Percentiles rank a stretch among this genome's conserved stretches.
Conservation (phyloP, 164 flowering plant genomes). For the Annona cherimola region DNA sequence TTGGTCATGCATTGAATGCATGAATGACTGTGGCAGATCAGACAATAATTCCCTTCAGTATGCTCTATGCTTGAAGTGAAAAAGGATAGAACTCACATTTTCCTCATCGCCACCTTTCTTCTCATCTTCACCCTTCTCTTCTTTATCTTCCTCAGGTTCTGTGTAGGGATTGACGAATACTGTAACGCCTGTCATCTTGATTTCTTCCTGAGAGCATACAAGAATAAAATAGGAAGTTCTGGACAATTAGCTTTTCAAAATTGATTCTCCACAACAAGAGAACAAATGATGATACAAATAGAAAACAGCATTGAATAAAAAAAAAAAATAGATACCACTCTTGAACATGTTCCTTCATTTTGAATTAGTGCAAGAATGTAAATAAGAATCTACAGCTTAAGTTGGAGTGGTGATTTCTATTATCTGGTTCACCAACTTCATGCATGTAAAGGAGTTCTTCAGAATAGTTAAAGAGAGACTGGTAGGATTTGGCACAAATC, state of each 20-base stretch:
- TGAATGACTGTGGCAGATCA: no score
- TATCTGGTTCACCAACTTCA: no score
- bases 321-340: no score
- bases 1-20: neutral
- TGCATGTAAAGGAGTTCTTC: no score
- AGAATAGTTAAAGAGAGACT: no score
- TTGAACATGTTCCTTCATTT: no score
- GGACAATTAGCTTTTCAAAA: neutral
- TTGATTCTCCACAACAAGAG: neutral
- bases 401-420: no score
- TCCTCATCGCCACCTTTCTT: constrained; percentile 49
- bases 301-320: no score
- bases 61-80: neutral
- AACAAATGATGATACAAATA: neutral
- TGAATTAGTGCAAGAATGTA: no score
- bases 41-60: neutral
- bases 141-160: constrained; percentile 80
- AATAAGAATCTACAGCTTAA: no score
- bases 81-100: constrained; percentile 36
- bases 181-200: constrained; percentile 65
- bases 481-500: no score
- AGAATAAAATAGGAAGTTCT: neutral
- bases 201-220: constrained; percentile 66
- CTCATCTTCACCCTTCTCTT: constrained; percentile 46
- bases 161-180: constrained; percentile 85